Conservation (phyloP, 148 eudicot species). For the Mesembryanthemum crystallinum region DNA sequence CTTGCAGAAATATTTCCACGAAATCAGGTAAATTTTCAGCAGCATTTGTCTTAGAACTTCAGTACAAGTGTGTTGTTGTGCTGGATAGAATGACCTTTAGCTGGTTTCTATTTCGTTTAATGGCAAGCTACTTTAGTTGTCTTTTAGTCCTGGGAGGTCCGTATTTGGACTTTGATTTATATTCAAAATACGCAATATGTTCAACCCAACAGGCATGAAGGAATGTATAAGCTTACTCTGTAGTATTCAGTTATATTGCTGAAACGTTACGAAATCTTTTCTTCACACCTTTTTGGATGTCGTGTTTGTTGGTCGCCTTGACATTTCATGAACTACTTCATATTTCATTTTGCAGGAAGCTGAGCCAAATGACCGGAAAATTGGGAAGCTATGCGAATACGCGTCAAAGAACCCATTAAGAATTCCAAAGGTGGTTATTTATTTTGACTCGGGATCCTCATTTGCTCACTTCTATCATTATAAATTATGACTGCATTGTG, state of each 20-base stretch:
- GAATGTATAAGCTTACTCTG: neutral
- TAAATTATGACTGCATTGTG: neutral
- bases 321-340: neutral
- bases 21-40: conserved; percentile 52
- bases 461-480: neutral
- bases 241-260: neutral
- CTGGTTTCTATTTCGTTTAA: neutral
- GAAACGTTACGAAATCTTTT: neutral
- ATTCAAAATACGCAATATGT: too few relatives aligned
- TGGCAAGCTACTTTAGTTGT: neutral
- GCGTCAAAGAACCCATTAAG: conserved; percentile 77
- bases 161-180: neutral
- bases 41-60: conserved; percentile 10
- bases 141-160: neutral
- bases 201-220: neutral
- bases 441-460: neutral
- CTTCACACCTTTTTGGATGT: neutral
- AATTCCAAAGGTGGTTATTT: conserved; percentile 58
- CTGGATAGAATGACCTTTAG: neutral
- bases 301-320: neutral
- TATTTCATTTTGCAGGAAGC: conserved; percentile 51
- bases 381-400: conserved; percentile 85
- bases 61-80: conserved; percentile 3
- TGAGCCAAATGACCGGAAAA: conserved; percentile 83
- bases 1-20: conserved; percentile 76